A percentile compares a stretch with the other conserved stretches of the same genome.
Evolutionary conservation across 129 eudicot species (phyloP).

Genomic region (Flaveria linearis): DNA sequence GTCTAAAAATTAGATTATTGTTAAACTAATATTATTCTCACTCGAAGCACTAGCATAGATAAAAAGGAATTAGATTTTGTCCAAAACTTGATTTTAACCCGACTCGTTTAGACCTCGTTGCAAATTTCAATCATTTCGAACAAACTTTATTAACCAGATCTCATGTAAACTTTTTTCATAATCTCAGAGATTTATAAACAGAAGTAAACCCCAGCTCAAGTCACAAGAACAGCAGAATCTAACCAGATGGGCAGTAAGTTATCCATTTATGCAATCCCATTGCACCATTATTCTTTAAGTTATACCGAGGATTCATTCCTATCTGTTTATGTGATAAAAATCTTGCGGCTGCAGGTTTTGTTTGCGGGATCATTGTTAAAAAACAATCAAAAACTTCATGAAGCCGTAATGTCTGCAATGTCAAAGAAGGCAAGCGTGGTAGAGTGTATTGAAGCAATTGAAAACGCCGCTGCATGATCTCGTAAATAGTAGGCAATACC

Average conservation of each 20-base stretch:
- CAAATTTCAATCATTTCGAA: neutral
- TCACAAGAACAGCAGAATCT: conserved; percentile 88
- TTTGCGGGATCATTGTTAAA: conserved; percentile 84
- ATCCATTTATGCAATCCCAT: conserved; percentile 3
- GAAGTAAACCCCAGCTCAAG: conserved; percentile 80
- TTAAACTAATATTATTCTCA: neutral
- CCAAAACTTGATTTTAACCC: neutral
- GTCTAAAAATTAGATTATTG: neutral
- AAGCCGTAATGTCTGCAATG: conserved; percentile 84
- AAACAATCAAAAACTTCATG: conserved; percentile 68
- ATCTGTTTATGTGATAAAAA: neutral
- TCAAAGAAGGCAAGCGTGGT: conserved; percentile 73
- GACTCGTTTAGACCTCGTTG: neutral
- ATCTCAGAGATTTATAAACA: conserved; percentile 83
- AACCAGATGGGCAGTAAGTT: conserved; percentile 98
- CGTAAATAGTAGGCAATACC: neutral
- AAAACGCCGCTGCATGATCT: conserved; percentile 56
- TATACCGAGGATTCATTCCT: neutral
- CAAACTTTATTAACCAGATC: neutral
- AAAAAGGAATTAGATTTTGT: neutral
- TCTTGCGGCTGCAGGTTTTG: conserved; percentile 59
- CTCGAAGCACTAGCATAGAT: neutral
- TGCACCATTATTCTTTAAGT: neutral
- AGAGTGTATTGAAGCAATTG: conserved; percentile 95
- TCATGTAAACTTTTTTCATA: conserved; percentile 14